Base-by-base conservation (phyloP, 257 asterid species). In the Fraxinus excelsior region DNA sequence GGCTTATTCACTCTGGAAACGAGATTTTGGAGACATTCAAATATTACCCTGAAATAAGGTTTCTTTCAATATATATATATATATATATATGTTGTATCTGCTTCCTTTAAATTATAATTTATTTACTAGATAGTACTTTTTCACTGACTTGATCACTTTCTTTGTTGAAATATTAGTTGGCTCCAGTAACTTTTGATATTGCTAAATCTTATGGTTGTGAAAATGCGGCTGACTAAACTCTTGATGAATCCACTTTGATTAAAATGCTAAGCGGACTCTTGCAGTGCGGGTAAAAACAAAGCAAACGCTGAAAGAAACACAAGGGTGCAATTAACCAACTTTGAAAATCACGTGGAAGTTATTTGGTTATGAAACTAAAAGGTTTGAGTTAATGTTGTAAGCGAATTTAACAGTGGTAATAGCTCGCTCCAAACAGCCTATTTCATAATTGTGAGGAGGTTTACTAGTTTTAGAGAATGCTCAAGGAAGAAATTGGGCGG, bases 1-100 rank as follows among this genome's bases (percentile, higher is more conserved):
- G 93, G 81, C 96, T 90, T 62, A 79, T 90, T 79, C 94, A 88
- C 82, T 88, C 94, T 64, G 99, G 97, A 85, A 91, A 89, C 80
- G 99, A 93, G 83, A 89, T 93, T 79, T 79, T 91, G 91, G 97
- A 96, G 75, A 85, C 88, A 29, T 95, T 87, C 88, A 93, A 93
- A 82, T 93, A 93, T 79, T 90, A 83, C 87, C 86, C 91, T 35
- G 96, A 91, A 62, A 88, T 93, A 92, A 95, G 98, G 99, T 93
- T 82, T 23, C 66, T 65, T 73, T 35, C 38, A 2, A 2, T 31
- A 3, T 31, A 31, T 29, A 29, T 29, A 29, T 29, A 1, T 31
- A 0, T 31, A 31, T 31, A 28, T 28, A 28, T 28, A 28, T 86
- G 71, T 35, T 35, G 26, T 81, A 19, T 72, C 60, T 35, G 75